Evolutionary conservation across 805 yeast species (phyloP), one percentile per base, ranked within the genome.

Genomic region (Wickerhamiella occidentalis): DNA sequence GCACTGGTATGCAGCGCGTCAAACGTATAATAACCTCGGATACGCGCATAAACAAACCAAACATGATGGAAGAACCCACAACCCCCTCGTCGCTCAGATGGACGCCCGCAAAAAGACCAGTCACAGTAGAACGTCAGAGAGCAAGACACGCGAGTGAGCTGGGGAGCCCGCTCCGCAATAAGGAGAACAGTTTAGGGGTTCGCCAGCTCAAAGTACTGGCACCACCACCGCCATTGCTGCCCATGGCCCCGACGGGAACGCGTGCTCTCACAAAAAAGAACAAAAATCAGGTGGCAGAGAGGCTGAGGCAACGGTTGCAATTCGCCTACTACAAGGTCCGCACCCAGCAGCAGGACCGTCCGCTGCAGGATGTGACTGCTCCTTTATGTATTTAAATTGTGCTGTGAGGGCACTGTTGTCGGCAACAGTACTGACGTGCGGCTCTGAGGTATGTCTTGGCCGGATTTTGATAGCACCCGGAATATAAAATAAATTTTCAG

Each of bases 321-420:
- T 37, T 49, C 12, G 51, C 51, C 35, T 49, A 49, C 51, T 49
- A 30, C 36, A 49, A 49, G 41, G 51, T 49, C 26, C 40, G 45
- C 43, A 44, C 51, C 3, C 44, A 38, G 18, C 51, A 49, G 35
- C 47, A 43, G 26, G n/a, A 22, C 22, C 28, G 48, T 23, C 35
- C 43, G 4, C 33, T 49, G 7, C 30, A 18, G 21, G 51, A 49
- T 36, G 47, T 48, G 26, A 25, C 47, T 19, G 40, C 29, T 12
- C 36, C 47, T 13, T 43, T 33, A 9, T 33, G 38, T 19, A 38
- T 38, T n/a, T 38, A 38, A 21, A 21, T 5, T 17, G 22, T 36
- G 19, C 13, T 18, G 6, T 33, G 37, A 15, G 37, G 15, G 15
- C 18, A 33, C 6, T 6, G 18, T n/a, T 12, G n/a, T n/a, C 28